phyloP scores from a whole-genome alignment of 139 green algal species.

The Haematococcus lacustris region DNA sequence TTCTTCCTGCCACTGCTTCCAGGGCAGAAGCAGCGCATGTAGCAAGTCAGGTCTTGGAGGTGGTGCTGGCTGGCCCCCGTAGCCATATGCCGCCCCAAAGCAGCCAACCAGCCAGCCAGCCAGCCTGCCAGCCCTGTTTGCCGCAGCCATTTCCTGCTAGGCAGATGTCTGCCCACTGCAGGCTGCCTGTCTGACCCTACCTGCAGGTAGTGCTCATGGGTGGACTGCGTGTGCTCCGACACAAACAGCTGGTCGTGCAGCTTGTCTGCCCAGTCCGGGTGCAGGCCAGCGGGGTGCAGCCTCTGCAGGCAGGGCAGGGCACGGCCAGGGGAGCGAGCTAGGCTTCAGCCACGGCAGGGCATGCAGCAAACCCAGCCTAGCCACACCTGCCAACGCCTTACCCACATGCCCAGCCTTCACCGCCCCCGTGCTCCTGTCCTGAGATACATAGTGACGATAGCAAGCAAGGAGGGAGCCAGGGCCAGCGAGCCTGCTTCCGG shows the following conservation, averaged over 20 bases:
- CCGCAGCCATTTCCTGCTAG: neutral
- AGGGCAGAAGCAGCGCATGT: too few relatives aligned
- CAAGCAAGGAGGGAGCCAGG: too few relatives aligned
- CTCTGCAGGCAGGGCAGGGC: conserved; percentile 24
- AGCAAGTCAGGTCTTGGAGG: neutral
- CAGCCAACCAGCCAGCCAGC: neutral
- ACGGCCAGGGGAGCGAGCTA: too few relatives aligned
- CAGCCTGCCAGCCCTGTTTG: neutral
- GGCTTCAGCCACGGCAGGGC: too few relatives aligned
- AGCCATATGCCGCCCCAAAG: neutral
- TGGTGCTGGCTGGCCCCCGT: neutral
- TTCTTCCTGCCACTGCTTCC: neutral
- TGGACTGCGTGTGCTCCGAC: conserved; percentile 48
- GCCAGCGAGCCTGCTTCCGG: too few relatives aligned
- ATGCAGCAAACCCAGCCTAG: too few relatives aligned
- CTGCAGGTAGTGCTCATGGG: conserved; percentile 88
- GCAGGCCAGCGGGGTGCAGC: conserved; percentile 72
- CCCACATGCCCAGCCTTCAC: too few relatives aligned
- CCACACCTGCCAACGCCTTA: too few relatives aligned
- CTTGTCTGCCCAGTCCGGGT: conserved; percentile 81
- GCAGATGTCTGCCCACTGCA: neutral
- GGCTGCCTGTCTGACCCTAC: conserved; percentile 11
- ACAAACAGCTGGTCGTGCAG: conserved; percentile 61
- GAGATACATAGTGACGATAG: too few relatives aligned
- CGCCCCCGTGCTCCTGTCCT: too few relatives aligned